phyloP scores from a whole-genome alignment of 2,329 filamentous ascomycete species.

The Periconia sp. region DNA sequence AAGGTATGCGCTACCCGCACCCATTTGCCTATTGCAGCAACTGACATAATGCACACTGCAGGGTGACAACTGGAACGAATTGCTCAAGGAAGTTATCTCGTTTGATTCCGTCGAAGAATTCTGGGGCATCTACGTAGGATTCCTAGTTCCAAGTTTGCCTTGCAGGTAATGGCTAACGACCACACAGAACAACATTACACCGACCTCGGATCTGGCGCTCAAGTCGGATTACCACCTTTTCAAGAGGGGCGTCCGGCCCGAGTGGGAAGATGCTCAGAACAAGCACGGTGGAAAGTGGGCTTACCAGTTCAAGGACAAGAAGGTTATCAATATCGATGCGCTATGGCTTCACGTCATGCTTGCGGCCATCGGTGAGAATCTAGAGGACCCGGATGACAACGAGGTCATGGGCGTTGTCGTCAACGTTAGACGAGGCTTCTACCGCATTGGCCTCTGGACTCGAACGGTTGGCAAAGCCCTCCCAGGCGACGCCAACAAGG shows the following conservation, averaged over 20 bases:
- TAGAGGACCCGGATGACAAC: constrained; percentile 90
- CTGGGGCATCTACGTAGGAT: constrained; percentile 95
- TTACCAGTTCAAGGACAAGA: constrained; percentile 97
- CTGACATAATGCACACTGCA: constrained; percentile 46
- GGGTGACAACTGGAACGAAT: constrained; percentile 98
- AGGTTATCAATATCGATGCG: constrained; percentile 85
- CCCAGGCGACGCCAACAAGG: constrained; percentile 68
- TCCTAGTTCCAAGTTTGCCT: neutral
- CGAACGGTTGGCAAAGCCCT: constrained; percentile 81
- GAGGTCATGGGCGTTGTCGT: constrained; percentile 99
- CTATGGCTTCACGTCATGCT: constrained; percentile 98
- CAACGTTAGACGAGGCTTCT: constrained; percentile 98
- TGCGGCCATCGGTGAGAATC: constrained; percentile 92
- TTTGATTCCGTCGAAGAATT: constrained; percentile 99
- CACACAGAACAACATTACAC: constrained; percentile 92
- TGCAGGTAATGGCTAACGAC: constrained; percentile 10
- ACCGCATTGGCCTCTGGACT: constrained; percentile 96
- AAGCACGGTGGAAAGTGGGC: constrained; percentile 99
- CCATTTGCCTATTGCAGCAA: neutral
- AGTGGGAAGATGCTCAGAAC: constrained; percentile 98
- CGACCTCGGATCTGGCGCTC: constrained; percentile 89
- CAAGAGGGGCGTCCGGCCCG: constrained; percentile 94
- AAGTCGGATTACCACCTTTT: constrained; percentile 99
- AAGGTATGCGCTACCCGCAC: constrained; percentile 63
- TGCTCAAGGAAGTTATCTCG: constrained; percentile 97